Percentiles rank a stretch among this genome's conserved stretches.
phyloP scores from a whole-genome alignment of 2,329 filamentous ascomycete species.

The Penicillium vulpinum region DNA sequence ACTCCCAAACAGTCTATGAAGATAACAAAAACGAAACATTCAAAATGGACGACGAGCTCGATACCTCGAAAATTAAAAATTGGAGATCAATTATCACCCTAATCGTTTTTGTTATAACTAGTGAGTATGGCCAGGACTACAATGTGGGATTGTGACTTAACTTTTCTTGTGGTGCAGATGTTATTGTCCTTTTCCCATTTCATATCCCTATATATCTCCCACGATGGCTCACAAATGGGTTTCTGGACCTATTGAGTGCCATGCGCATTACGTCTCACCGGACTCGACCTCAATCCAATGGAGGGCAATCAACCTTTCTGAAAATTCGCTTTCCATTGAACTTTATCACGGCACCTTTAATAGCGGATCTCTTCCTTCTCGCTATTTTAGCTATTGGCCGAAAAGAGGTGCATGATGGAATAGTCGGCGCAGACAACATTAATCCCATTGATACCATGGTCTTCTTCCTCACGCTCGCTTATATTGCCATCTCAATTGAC shows the following conservation, averaged over 20 bases:
- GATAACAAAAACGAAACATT: neutral
- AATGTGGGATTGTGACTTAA: neutral
- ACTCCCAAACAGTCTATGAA: too few species aligned
- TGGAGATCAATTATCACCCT: conserved; percentile 72
- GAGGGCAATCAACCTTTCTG: conserved; percentile 45
- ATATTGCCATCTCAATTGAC: conserved; percentile 76
- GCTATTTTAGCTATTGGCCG: conserved; percentile 68
- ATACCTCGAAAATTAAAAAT: conserved; percentile 58
- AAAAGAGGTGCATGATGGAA: conserved; percentile 68
- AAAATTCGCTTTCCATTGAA: conserved; percentile 64
- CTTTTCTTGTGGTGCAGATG: conserved; percentile 49
- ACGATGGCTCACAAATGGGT: conserved; percentile 47
- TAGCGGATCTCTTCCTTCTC: conserved; percentile 70
- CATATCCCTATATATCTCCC: conserved; percentile 64
- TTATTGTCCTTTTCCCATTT: conserved; percentile 69
- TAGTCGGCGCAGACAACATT: conserved; percentile 65
- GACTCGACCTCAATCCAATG: conserved; percentile 21
- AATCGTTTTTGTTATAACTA: conserved; percentile 67
- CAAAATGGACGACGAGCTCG: conserved; percentile 39
- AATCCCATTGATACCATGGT: conserved; percentile 70
- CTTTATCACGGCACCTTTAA: conserved; percentile 68
- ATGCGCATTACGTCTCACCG: conserved; percentile 57
- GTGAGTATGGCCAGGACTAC: conserved; percentile 50
- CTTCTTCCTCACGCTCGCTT: conserved; percentile 72
- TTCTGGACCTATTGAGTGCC: conserved; percentile 47